These are phyloP conservation scores for Xylaria sp. DNA, from an alignment of 2,329 filamentous ascomycete species.

Conservation along the genomic window DNA sequence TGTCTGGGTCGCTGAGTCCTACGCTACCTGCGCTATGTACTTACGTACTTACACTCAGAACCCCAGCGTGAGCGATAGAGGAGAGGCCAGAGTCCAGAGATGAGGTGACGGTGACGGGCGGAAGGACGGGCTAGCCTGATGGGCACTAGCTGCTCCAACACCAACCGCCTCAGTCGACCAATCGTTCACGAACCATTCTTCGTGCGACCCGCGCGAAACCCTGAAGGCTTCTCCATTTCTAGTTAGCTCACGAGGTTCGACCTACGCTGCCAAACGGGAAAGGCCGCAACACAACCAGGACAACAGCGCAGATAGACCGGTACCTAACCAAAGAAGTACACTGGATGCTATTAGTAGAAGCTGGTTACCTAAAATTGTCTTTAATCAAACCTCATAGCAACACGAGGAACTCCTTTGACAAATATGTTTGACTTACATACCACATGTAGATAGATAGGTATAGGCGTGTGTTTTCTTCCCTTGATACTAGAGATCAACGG, in stretches of 20 bases:
- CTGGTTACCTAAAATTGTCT: background rate
- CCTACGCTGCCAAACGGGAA: slow-evolving; percentile 11
- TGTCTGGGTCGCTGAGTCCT: slow-evolving; percentile 14
- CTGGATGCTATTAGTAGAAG: background rate
- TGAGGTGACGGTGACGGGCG: background rate
- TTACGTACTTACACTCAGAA: no score
- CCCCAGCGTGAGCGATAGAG: background rate
- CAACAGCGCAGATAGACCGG: no score
- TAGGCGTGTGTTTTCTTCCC: no score
- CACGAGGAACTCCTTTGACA: background rate
- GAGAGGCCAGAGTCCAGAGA: background rate
- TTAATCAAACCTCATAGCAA: background rate
- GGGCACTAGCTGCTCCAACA: background rate
- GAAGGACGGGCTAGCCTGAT: background rate
- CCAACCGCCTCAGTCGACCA: background rate
- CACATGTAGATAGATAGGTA: background rate
- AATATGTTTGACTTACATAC: background rate
- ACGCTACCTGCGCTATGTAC: background rate
- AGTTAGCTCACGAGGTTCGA: background rate
- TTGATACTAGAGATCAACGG: no score
- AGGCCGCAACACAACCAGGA: background rate
- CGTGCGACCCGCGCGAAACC: background rate
- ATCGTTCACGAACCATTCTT: background rate
- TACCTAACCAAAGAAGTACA: no score
- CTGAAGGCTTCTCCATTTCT: background rate